Percentiles rank a stretch among this genome's conserved stretches.
Evolutionary conservation across 2,329 filamentous ascomycete species (phyloP).

Genomic region (Emericellopsis atlantica): DNA sequence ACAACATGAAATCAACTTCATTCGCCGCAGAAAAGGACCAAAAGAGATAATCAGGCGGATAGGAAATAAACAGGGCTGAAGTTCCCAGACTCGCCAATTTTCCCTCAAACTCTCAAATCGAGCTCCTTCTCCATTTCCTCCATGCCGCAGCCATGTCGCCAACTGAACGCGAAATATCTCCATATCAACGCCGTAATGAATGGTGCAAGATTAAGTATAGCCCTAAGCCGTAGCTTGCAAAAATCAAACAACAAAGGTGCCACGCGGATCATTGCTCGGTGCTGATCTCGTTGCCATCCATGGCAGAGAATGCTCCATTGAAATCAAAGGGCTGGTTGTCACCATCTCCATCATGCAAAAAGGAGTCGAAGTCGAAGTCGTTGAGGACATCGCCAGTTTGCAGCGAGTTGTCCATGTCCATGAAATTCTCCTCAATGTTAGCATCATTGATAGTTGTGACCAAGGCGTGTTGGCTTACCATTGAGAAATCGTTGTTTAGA

Average conservation of each 20-base stretch:
- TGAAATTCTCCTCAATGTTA: background rate
- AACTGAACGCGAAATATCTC: slow-evolving; percentile 26
- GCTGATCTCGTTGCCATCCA: slow-evolving; percentile 45
- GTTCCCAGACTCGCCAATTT: too few species aligned
- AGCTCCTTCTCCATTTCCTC: slow-evolving; percentile 1
- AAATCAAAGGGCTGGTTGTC: slow-evolving; percentile 42
- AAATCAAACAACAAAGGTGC: background rate
- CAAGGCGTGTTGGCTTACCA: slow-evolving; percentile 25
- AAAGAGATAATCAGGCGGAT: background rate
- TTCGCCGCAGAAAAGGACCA: slow-evolving; percentile 7
- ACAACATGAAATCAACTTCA: slow-evolving; percentile 11
- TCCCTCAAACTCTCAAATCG: too few species aligned
- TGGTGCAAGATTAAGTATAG: slow-evolving; percentile 10
- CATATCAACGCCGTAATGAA: slow-evolving; percentile 25
- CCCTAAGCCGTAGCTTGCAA: background rate
- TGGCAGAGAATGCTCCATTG: slow-evolving; percentile 30
- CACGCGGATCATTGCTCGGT: slow-evolving; percentile 30
- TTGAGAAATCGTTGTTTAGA: slow-evolving; percentile 28
- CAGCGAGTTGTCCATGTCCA: slow-evolving; percentile 38
- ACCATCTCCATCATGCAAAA: slow-evolving; percentile 43
- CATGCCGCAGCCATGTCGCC: slow-evolving; percentile 20
- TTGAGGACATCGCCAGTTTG: slow-evolving; percentile 45
- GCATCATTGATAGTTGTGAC: background rate
- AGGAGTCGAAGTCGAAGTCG: slow-evolving; percentile 57
- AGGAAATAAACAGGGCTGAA: background rate